Evolutionary conservation across 2,329 filamentous ascomycete species (phyloP).

Genomic region (Coniochaeta sp.): DNA sequence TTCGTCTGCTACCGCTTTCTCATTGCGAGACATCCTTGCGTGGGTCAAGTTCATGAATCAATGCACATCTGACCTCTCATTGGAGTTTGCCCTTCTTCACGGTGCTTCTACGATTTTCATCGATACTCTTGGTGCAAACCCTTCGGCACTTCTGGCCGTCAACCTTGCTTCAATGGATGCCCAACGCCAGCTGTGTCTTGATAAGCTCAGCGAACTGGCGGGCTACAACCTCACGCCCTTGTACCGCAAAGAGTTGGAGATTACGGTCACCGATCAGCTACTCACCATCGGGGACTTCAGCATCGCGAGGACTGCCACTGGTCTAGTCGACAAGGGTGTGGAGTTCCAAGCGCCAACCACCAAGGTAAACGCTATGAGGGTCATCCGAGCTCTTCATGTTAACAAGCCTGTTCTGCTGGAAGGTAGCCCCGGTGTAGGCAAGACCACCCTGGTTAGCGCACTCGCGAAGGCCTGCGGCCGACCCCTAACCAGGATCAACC

Average conservation of each 20-base stretch:
- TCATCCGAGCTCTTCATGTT: conserved; percentile 82
- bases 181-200: conserved; percentile 67
- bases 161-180: conserved; percentile 61
- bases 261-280: conserved; percentile 44
- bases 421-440: conserved; percentile 95
- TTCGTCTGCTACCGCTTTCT: conserved; percentile 68
- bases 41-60: conserved; percentile 92
- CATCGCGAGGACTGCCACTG: conserved; percentile 45
- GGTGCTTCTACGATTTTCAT: conserved; percentile 94
- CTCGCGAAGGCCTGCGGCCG: conserved; percentile 73
- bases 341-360: conserved; percentile 88
- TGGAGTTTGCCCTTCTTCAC: conserved; percentile 54
- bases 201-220: conserved; percentile 63
- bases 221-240: conserved; percentile 57
- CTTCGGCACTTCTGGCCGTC: conserved; percentile 75
- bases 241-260: conserved; percentile 56
- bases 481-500: conserved; percentile 85
- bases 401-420: conserved; percentile 89
- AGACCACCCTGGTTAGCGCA: conserved; percentile 87
- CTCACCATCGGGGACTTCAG: conserved; percentile 71
- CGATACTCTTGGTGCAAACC: conserved; percentile 91
- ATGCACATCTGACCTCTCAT: conserved; percentile 36
- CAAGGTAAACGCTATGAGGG: conserved; percentile 80
- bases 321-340: conserved; percentile 52
- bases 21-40: conserved; percentile 83